Evolutionary conservation across 1,284 basidiomycete genomes (phyloP).

Genomic region (Vanrija sp.): DNA sequence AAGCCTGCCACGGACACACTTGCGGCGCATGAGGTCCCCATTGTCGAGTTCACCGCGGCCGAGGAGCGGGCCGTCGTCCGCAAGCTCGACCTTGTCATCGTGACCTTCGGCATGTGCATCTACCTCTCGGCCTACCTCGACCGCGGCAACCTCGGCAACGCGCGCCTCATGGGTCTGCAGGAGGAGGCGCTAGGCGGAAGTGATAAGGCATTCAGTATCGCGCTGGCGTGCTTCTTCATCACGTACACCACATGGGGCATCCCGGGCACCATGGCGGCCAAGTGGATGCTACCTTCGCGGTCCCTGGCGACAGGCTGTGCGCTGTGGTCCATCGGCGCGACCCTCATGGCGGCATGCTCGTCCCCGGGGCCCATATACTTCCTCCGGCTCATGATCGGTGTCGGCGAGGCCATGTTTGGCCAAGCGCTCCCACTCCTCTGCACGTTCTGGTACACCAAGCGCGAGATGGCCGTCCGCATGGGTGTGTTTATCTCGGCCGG

Average conservation of each 20-base stretch:
- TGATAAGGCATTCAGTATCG: slow-evolving; percentile 35
- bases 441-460: slow-evolving; percentile 35
- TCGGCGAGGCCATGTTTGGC: slow-evolving; percentile 36
- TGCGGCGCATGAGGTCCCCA: background rate
- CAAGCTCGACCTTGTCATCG: slow-evolving; percentile 9
- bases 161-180: slow-evolving; percentile 29
- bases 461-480: slow-evolving; percentile 39
- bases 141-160: slow-evolving; percentile 30
- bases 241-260: slow-evolving; percentile 35
- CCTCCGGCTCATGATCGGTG: slow-evolving; percentile 35
- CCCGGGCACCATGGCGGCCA: slow-evolving; percentile 41
- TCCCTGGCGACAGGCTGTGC: slow-evolving; percentile 21
- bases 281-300: slow-evolving; percentile 8
- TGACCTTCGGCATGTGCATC: slow-evolving; percentile 29
- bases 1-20: too few species aligned
- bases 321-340: slow-evolving; percentile 34
- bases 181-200: slow-evolving; percentile 20
- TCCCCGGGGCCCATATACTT: slow-evolving; percentile 29
- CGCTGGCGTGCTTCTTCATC: slow-evolving; percentile 30
- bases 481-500: slow-evolving; percentile 42
- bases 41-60: background rate
- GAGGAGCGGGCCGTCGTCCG: background rate
- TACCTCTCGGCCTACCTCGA: slow-evolving; percentile 41
- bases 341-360: slow-evolving; percentile 25
- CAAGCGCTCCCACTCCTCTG: slow-evolving; percentile 25